Evolutionary conservation across 495 filamentous ascomycete species (phyloP), one percentile per base, ranked within the genome.

Genomic region (Cercophora scortea): DNA sequence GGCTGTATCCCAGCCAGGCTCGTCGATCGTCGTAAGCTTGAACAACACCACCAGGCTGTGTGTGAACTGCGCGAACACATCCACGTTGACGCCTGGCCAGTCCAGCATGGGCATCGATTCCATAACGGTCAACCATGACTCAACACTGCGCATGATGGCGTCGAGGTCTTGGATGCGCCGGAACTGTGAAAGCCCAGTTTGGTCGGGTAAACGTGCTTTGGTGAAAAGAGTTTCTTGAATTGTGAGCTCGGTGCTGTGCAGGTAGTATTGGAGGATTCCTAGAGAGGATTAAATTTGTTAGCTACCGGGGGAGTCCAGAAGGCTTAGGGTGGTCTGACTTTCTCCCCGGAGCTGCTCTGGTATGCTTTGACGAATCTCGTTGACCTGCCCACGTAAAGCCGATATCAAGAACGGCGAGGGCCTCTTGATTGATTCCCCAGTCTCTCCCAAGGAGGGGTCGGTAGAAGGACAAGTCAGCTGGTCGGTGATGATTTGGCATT

Each of bases 1-100:
- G 8, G 52, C 49, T 6, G 42, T 45, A 39, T 66, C 63, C 63
- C 63, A 66, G n/a, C 52, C 61, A n/a, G 56, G 55, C 18, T 59
- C 60, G 33, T 63, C 56, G 19, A 74, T 53, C 0, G 63, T 73
- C 8, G 65, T 61, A 7, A 80, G 64, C 35, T 63, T 68, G 60
- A 71, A 80, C 12, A 77, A 52, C 4, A 59, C 59, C 8, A 74
- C 59, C 0, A 77, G 25, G 39, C 62, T 67, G 38, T 71, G 69
- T 7, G 68, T 61, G 33, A 78, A 67, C 42, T 79, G 71, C 15
- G 70, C 60, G 42, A 71, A 72, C 0, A 71, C 50, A 3, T 64
- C 56, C 32, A 68, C 66, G 3, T 70, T 61, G 35, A 78, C 50
- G 5, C 63, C 68, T 1, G 66, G 47, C 46, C 67, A 75, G 0